Evolutionary conservation across 179 eudicot genomes (phyloP).

Genomic region (Heliamphora pulchella): DNA sequence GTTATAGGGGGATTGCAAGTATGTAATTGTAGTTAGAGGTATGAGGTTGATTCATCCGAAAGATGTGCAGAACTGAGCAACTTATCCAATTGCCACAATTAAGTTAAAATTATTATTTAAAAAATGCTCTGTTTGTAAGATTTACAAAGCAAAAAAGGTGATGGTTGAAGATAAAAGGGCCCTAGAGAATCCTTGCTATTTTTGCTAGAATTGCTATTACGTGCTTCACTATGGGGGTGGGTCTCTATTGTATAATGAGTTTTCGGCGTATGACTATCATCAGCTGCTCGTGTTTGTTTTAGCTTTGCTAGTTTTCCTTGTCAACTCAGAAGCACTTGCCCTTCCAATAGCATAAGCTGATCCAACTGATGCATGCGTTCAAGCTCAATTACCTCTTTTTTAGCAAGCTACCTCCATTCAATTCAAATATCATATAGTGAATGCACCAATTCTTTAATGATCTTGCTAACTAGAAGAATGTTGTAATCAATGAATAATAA

Average conservation of each 20-base stretch:
- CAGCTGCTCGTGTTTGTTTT: constrained; percentile 14
- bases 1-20: constrained; percentile 79
- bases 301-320: too few relatives aligned
- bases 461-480: too few relatives aligned
- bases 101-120: constrained; percentile 36
- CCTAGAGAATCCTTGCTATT: constrained; percentile 67
- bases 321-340: too few relatives aligned
- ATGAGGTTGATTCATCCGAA: constrained; percentile 82
- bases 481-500: too few relatives aligned
- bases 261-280: constrained; percentile 47
- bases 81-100: constrained; percentile 56
- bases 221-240: constrained; percentile 66
- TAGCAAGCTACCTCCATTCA: too few relatives aligned
- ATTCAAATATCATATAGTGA: too few relatives aligned
- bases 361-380: too few relatives aligned
- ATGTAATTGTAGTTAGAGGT: constrained; percentile 65
- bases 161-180: constrained; percentile 81
- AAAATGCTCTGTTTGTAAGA: constrained; percentile 68
- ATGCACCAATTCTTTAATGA: too few relatives aligned
- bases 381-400: too few relatives aligned
- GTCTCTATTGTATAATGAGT: constrained; percentile 38
- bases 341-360: too few relatives aligned
- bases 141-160: constrained; percentile 63
- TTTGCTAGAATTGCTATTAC: constrained; percentile 72
- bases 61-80: constrained; percentile 67